Base-by-base conservation (phyloP, 495 filamentous ascomycete species). In the Aspergillus cristatus region DNA sequence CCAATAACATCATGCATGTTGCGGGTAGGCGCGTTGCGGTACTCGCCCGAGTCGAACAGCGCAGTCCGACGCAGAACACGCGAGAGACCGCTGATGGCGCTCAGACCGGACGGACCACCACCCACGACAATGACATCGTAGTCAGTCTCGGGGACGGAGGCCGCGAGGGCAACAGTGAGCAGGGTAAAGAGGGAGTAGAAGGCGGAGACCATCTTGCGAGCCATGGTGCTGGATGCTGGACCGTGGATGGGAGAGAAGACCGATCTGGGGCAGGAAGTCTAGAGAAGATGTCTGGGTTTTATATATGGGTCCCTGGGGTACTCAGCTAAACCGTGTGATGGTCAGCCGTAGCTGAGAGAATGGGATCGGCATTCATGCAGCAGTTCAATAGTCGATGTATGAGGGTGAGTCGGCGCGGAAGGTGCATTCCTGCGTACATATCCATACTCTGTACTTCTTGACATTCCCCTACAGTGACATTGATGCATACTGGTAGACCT, bases 1-100 rank as follows among this genome's bases (percentile, higher is more conserved):
- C 71, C 72, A 25, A 76, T 62, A 4, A 76, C 71, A 44, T 77
- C 73, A 51, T 78, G 74, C 71, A 74, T 71, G 32, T 72, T 62
- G 16, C 69, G 49, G 0, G 72, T 74, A 3, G 63, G 55, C n/a
- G 38, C 63, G 48, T 78, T 78, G 39, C 73, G 70, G 41, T 78
- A 78, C 13, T 67, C 56, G 24, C 65, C 62, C 25, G 67, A 72
- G 48, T 78, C 74, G 44, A 76, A 70, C 34, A 78, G 42, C 13
- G 72, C 55, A 3, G 70, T 63, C 15, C 57, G 68, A 5, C 74
- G 58, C 4, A 65, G 62, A 8, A 76, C 73, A 6, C 74, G 66
- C 7, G 67, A 70, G 7, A 78, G 64, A 41, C 69, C 71, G 45
- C 74, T 78, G 16, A 72, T 42, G 7, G 67, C 62, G 20, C 55